These are phyloP conservation scores for Danielozyma ontarioensis DNA, from an alignment of 805 yeast genomes.

Conservation along the genomic window DNA sequence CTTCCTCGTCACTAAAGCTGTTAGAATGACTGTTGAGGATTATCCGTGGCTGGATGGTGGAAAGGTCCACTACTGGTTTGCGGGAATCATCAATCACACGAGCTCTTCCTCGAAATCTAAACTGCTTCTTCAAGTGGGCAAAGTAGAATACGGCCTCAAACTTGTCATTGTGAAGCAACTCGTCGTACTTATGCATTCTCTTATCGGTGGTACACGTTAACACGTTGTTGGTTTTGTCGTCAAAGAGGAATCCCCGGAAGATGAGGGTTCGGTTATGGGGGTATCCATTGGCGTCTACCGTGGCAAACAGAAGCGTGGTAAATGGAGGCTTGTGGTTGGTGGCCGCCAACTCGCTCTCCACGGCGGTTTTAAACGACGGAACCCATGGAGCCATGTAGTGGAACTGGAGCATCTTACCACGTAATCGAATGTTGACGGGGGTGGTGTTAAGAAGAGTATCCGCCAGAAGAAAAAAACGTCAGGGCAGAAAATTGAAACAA, in stretches of 20 bases:
- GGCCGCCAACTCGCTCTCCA: constrained; percentile 38
- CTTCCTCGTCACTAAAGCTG: constrained; percentile 9
- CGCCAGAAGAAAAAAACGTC: too few relatives aligned
- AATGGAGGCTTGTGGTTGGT: constrained; percentile 38
- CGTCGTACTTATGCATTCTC: constrained; percentile 59
- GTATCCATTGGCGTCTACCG: constrained; percentile 47
- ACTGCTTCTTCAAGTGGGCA: constrained; percentile 56
- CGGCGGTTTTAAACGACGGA: constrained; percentile 54
- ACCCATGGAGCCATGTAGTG: constrained; percentile 67
- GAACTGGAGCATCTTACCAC: constrained; percentile 20
- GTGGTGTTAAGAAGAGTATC: too few relatives aligned
- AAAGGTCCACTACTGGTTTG: constrained; percentile 28
- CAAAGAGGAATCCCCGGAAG: constrained; percentile 69
- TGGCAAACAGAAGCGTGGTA: constrained; percentile 61
- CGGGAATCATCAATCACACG: constrained; percentile 33
- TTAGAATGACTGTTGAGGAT: constrained; percentile 12
- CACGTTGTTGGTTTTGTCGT: constrained; percentile 61
- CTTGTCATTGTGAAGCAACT: constrained; percentile 45
- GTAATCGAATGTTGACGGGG: too few relatives aligned
- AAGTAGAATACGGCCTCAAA: constrained; percentile 80
- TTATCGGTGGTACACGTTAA: constrained; percentile 67
- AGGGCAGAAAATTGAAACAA: too few relatives aligned
- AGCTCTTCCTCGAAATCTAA: constrained; percentile 66
- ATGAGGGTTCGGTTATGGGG: constrained; percentile 72
- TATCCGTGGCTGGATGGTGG: constrained; percentile 23